Conservation (phyloP, 371 early-diverging fungal species). For the Sporodiniella umbellata region DNA sequence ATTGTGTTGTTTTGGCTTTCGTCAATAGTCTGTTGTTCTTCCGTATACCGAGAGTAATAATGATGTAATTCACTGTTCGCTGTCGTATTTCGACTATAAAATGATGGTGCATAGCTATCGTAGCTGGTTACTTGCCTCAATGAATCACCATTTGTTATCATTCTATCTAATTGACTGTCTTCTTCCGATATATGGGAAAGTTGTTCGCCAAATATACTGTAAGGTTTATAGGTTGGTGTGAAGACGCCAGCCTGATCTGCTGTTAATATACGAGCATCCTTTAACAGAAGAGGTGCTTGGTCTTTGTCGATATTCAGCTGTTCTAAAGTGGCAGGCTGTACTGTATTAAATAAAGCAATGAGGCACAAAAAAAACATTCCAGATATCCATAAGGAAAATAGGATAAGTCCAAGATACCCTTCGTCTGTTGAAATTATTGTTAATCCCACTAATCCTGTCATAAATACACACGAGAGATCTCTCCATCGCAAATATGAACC, state of each 20-base stretch:
- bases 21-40: not conserved
- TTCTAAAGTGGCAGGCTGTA: conserved; percentile 13
- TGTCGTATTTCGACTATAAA: conserved; percentile 2
- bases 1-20: not conserved
- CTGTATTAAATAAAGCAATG: conserved; percentile 5
- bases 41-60: conserved; percentile 1
- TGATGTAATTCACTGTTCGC: conserved; percentile 5
- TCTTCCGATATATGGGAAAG: conserved; percentile 44
- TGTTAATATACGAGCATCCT: conserved; percentile 26
- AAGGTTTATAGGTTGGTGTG: conserved; percentile 31
- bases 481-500: conserved; percentile 20
- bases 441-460: conserved; percentile 11
- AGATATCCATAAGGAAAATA: conserved; percentile 1
- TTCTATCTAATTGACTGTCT: conserved; percentile 29
- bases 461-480: conserved; percentile 2
- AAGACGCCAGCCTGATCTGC: conserved; percentile 13
- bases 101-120: conserved; percentile 18
- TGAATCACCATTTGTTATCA: conserved; percentile 20
- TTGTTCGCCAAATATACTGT: conserved; percentile 46
- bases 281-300: conserved; percentile 28
- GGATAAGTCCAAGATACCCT: conserved; percentile 2
- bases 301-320: conserved; percentile 27
- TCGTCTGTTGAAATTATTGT: conserved; percentile 1
- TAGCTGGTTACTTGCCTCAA: conserved; percentile 17
- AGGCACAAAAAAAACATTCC: conserved; percentile 7